Evolutionary conservation across 225 moss, liverwort and hornwort species (phyloP).

Genomic region (Lunularia cruciata): DNA sequence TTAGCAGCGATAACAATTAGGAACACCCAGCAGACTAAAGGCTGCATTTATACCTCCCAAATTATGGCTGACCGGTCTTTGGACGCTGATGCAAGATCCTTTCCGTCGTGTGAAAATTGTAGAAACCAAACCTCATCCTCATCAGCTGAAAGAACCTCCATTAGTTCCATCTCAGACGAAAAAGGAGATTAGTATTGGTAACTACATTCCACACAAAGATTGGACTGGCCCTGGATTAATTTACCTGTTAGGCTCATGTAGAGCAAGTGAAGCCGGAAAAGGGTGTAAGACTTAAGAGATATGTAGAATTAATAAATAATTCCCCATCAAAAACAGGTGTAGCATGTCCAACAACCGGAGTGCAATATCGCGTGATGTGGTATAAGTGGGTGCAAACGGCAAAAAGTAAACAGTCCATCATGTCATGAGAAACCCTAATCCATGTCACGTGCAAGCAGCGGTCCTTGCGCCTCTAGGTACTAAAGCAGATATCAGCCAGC

Average conservation of each 20-base stretch:
- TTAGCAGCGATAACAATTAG: too few relatives aligned
- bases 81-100: slow-evolving; percentile 86
- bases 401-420: too few relatives aligned
- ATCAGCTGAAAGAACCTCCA: slow-evolving; percentile 87
- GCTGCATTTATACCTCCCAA: slow-evolving; percentile 81
- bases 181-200: neutral
- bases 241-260: neutral
- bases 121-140: slow-evolving; percentile 97
- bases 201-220: too few relatives aligned
- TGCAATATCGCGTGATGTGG: too few relatives aligned
- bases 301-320: too few relatives aligned
- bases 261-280: neutral
- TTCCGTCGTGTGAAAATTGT: slow-evolving; percentile 95
- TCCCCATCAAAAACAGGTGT: too few relatives aligned
- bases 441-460: too few relatives aligned
- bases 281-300: too few relatives aligned
- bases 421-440: neutral
- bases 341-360: too few relatives aligned
- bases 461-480: neutral
- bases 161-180: neutral
- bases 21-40: neutral
- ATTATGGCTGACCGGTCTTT: slow-evolving; percentile 96
- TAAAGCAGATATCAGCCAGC: neutral
- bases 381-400: too few relatives aligned
- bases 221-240: neutral